Base-by-base conservation (phyloP, 495 filamentous ascomycete species). In the Delitschia confertaspora region DNA sequence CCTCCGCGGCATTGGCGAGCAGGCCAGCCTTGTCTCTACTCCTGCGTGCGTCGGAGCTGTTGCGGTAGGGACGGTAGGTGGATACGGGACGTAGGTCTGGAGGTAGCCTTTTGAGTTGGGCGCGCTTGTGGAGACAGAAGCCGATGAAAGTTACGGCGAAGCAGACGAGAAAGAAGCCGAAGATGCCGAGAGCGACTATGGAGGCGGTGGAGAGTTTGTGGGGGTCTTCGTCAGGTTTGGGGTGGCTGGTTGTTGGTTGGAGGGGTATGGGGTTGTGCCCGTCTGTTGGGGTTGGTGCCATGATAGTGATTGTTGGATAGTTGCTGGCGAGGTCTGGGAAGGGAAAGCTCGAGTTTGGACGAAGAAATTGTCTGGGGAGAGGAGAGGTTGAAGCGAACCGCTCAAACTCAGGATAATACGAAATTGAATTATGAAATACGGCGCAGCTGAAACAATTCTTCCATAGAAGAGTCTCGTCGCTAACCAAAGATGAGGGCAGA, bases 21-120 rank as follows among this genome's bases (percentile, higher is more conserved):
- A 53, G 43, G 19, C 49, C 43, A 20, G 6, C 11, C 24, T 46
- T 51, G 6, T 36, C 20, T n/a, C n/a, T n/a, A 16, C 22, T 7
- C 26, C 7, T 29, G 26, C n/a, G 7, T 7, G 13, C 19, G 30
- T 33, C 38, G 17, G 38, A 42, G 5, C 5, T 5, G 13, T 31
- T 42, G 13, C 49, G 42, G 38, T 39, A 53, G 16, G 49, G 49
- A 11, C 24, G 49, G 36, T 53, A 53, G n/a, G n/a, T n/a, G 1
- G 49, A 47, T n/a, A 38, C 18, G 2, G 22, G 42, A 6, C 49
- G 49, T 7, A 39, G 18, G 6, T 46, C 45, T 14, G 49, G 49
- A 3, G 49, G 49, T 16, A 53, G 49, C 24, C 47, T 53, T 2
- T 34, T 47, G 21, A 32, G 42, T 34, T 47, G 42, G 7, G 22